A percentile compares a stretch with the other conserved stretches of the same genome.
Conservation (phyloP, 2,329 filamentous ascomycete genomes). For the Ceratocystis eucalypticola region DNA sequence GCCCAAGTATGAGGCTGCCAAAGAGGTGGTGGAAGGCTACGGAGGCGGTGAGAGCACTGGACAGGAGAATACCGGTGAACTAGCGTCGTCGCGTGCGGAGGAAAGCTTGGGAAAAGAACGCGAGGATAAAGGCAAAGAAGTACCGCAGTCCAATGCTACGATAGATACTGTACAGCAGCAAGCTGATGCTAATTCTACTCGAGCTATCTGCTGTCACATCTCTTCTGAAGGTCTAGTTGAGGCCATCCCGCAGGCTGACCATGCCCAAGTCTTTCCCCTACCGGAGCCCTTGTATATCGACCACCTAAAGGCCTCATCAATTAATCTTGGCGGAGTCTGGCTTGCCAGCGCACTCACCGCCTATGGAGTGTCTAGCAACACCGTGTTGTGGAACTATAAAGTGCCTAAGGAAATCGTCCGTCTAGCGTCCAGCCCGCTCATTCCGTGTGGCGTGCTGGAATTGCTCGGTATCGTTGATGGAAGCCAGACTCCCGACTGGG, state of each 20-base stretch:
- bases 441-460: constrained; percentile 48
- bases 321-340: constrained; percentile 35
- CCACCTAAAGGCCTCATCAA: constrained; percentile 30
- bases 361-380: constrained; percentile 39
- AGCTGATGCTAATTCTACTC: constrained; percentile 22
- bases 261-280: constrained; percentile 23
- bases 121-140: background rate
- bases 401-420: constrained; percentile 39
- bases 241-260: constrained; percentile 31
- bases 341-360: constrained; percentile 45
- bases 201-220: constrained; percentile 36
- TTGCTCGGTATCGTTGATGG: constrained; percentile 38
- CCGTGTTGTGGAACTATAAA: constrained; percentile 47
- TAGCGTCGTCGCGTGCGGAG: background rate
- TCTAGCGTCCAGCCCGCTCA: constrained; percentile 38
- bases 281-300: constrained; percentile 34
- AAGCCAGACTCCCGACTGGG: constrained; percentile 42
- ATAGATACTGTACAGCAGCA: constrained; percentile 28
- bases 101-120: background rate
- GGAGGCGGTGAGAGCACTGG: constrained; percentile 4
- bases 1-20: constrained; percentile 17
- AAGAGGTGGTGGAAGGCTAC: constrained; percentile 1
- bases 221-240: constrained; percentile 34
- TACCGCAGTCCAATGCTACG: constrained; percentile 18
- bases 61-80: background rate